Evolutionary conservation across 2,329 filamentous ascomycete genomes (phyloP).

Genomic region (Pezicula neosporulosa): DNA sequence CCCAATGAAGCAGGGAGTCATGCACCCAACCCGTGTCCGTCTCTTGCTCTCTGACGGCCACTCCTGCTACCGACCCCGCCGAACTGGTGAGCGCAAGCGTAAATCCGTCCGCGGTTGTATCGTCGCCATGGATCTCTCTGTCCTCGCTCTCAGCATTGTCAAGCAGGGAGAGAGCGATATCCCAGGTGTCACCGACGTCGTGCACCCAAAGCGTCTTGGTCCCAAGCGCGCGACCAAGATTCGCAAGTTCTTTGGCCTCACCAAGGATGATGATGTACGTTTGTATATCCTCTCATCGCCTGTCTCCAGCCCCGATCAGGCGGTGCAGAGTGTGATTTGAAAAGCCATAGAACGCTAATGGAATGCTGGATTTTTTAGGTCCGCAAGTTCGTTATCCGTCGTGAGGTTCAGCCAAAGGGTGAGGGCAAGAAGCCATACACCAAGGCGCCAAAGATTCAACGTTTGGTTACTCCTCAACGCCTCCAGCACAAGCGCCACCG

Average conservation of each 20-base stretch:
- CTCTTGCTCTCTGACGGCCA: slow-evolving; percentile 95
- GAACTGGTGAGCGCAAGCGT: slow-evolving; percentile 97
- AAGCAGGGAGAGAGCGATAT: slow-evolving; percentile 97
- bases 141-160: slow-evolving; percentile 91
- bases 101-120: slow-evolving; percentile 99
- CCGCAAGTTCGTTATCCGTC: slow-evolving; percentile 99
- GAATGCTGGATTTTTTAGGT: slow-evolving; percentile 54
- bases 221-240: slow-evolving; percentile 99
- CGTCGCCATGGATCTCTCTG: slow-evolving; percentile 90
- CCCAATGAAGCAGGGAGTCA: slow-evolving; percentile 99
- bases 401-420: slow-evolving; percentile 94
- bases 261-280: slow-evolving; percentile 99
- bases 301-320: slow-evolving; percentile 42
- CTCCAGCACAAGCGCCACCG: slow-evolving; percentile 99
- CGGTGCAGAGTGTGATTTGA: slow-evolving; percentile 55
- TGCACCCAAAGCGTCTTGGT: slow-evolving; percentile 98
- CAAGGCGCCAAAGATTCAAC: slow-evolving; percentile 99
- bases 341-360: slow-evolving; percentile 19
- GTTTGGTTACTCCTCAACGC: slow-evolving; percentile 97
- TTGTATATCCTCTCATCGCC: slow-evolving; percentile 64
- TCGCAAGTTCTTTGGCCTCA: slow-evolving; percentile 98
- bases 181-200: slow-evolving; percentile 93
- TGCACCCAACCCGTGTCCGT: slow-evolving; percentile 97
- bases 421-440: slow-evolving; percentile 98
- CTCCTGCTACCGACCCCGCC: slow-evolving; percentile 98